Base-by-base conservation (phyloP, 768 basidiomycete species). In the Chiua virens region DNA sequence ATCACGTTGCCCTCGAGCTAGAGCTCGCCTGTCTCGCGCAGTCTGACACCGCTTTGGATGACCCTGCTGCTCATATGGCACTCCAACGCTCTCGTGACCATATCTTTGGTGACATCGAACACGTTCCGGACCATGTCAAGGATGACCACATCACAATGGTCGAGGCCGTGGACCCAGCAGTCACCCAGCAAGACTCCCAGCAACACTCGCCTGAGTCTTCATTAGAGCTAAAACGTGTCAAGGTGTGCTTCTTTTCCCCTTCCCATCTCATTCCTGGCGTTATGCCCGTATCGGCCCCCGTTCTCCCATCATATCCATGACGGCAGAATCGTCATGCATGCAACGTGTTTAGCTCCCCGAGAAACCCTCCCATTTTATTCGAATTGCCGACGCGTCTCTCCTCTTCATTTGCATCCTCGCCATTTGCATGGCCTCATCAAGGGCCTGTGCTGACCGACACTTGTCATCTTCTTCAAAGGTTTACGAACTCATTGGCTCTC, bases 401-500 rank as follows among this genome's bases (percentile, higher is more conserved):
- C 34, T 40, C 41, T 60, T 55, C 54, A 57, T 66, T 60, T 55
- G 52, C 53, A 41, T 50, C 53, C 53, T 32, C 52, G 50, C 48
- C 52, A 40, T 55, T 67, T 59, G 56, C 57, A 69, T 69, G 65
- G 61, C 63, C 53, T 67, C 64, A 70, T 65, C 58, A 49, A 63
- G 59, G 51, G 54, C 58, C 39, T 54, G 22, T 51, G 65, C 65
- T 69, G 58, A 69, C 69, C 63, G 56, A 55, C 56, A 17, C 51
- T 60, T 58, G 32, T 65, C 52, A 47, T 50, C 53, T 44, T 62
- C 54, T 51, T 63, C 56, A 59, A 63, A 99, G 88, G 96, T 99
- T 23, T 98, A 99, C 71, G 88, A 95, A 70, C 86, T 99, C 53
- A 81, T 92, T 47, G 92, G 88, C 52, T 80, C 88, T 57, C 83